Evolutionary conservation across 306 rosid genomes (phyloP).

Genomic region (Dalbergia cochinchinensis): DNA sequence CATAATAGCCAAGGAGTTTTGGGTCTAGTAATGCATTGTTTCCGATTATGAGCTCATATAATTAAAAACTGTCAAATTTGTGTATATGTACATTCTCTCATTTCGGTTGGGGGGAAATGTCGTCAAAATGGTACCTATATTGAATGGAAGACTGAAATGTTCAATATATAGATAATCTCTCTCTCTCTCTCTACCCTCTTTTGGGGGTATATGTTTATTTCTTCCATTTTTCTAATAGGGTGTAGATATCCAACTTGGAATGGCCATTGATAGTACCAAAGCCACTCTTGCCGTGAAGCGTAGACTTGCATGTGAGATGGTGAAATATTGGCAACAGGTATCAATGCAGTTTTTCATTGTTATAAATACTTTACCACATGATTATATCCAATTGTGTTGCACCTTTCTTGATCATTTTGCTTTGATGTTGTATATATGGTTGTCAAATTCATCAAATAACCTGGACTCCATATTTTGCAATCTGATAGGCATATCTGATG

Average conservation of each 20-base stretch:
- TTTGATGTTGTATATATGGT: conserved; percentile 2
- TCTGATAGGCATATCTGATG: conserved; percentile 18
- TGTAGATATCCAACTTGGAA: conserved; percentile 95
- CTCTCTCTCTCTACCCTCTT: background rate
- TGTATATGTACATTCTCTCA: background rate
- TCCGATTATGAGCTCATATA: conserved; percentile 33
- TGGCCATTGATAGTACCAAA: conserved; percentile 93
- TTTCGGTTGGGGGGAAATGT: background rate
- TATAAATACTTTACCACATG: background rate
- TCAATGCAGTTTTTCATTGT: conserved; percentile 31
- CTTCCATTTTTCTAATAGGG: conserved; percentile 61
- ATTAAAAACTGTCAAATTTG: conserved; percentile 7
- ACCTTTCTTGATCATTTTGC: background rate
- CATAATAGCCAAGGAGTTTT: too few relatives aligned
- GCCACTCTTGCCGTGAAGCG: conserved; percentile 99
- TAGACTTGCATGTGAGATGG: conserved; percentile 99
- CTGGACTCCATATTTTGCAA: background rate
- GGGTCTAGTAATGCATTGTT: background rate
- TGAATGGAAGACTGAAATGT: conserved; percentile 12
- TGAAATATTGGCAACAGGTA: conserved; percentile 99
- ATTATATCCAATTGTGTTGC: background rate
- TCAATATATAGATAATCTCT: conserved; percentile 19
- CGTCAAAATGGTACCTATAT: conserved; percentile 17
- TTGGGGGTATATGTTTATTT: conserved; percentile 25
- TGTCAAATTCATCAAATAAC: background rate